Base-by-base conservation (phyloP, 768 basidiomycete species). In the Polyporus arcularius region DNA sequence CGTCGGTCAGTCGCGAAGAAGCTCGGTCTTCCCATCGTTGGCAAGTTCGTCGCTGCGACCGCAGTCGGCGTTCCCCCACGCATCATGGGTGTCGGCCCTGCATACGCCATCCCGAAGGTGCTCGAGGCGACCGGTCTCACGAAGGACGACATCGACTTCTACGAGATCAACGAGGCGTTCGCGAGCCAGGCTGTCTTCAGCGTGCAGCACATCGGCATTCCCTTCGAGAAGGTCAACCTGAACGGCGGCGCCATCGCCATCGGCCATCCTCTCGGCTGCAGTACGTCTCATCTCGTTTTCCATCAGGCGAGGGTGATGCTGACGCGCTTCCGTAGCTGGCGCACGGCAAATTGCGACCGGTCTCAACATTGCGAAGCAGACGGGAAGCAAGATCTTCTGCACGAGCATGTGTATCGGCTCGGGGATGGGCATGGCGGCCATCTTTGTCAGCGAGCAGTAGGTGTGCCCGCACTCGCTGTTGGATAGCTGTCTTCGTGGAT, bases 41-140 rank as follows among this genome's bases (percentile, higher is more conserved):
- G 91, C 74, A 96, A 96, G 76, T 96, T 85, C 71, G 84, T 93
- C 68, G 81, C 81, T 40, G 83, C 88, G 2, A 75, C 79, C 45
- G 83, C 80, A 35, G 84, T 89, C 10, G 94, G 95, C 67, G 93
- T 96, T 14, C 89, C 91, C 3, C 92, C 92, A 46, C 84, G 85
- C 63, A 86, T 94, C 72, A 95, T 94, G 92, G 94, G 94, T 68
- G 85, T 96, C 68, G 94, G 94, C 55, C 94, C 94, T 2, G 91
- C 91, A 39, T 90, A 83, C 73, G 95, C 94, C 48, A 92, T 95
- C 65, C 93, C 94, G 46, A 83, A 84, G 60, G 80, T 81, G 2
- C 85, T 95, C 58, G 79, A 82, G 66, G 82, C 84, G 68, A 79
- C 83, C 1, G 90, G 91, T 15, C 78, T 96, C 50, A 72, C 75